Evolutionary conservation across 2,329 filamentous ascomycete genomes (phyloP).

Genomic region (Sporothrix phasma): DNA sequence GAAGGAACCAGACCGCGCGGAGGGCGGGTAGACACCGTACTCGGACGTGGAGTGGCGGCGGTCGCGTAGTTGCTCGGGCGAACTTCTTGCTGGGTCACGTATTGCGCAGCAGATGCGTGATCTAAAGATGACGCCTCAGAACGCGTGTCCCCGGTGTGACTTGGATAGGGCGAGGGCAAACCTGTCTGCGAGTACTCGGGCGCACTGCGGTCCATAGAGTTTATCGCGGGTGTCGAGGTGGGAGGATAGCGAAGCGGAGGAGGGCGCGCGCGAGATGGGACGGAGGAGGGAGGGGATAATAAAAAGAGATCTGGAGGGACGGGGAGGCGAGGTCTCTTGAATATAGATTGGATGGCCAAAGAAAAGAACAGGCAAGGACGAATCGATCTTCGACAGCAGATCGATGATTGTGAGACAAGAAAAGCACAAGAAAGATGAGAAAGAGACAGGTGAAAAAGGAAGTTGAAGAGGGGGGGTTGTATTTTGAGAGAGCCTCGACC

Average conservation of each 20-base stretch:
- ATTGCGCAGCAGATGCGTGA: constrained; percentile 87
- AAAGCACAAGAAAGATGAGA: neutral
- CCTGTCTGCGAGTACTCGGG: constrained; percentile 78
- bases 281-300: neutral
- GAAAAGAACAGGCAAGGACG: constrained; percentile 1
- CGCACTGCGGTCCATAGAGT: constrained; percentile 51
- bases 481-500: constrained; percentile 12
- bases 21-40: constrained; percentile 67
- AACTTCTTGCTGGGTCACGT: constrained; percentile 72
- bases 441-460: neutral
- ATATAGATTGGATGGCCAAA: neutral
- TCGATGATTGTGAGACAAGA: constrained; percentile 9
- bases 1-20: constrained; percentile 73
- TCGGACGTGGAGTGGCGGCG: constrained; percentile 76
- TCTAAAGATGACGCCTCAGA: constrained; percentile 84
- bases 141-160: constrained; percentile 56
- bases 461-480: constrained; percentile 8
- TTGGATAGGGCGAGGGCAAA: constrained; percentile 67
- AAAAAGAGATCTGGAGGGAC: neutral
- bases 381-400: constrained; percentile 16
- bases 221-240: constrained; percentile 19
- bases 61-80: constrained; percentile 57
- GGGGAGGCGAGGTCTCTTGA: constrained; percentile 7
- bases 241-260: constrained; percentile 11
- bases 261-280: neutral